Conservation (phyloP, 1,139 yeast genomes). For the Hanseniaspora gamundiae region DNA sequence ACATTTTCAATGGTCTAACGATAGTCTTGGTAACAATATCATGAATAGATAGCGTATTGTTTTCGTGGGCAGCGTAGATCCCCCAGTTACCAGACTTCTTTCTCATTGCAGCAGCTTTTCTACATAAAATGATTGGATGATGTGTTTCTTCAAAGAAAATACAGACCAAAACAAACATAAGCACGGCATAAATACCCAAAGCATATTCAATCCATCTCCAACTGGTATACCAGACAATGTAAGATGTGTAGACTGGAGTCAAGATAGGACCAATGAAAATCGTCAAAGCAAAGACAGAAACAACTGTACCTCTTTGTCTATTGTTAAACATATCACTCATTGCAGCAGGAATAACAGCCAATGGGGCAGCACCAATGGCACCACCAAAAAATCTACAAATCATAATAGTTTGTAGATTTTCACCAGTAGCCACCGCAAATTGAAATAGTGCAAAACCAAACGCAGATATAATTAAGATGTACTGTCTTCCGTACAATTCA, state of each 20-base stretch:
- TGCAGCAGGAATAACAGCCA: conserved; percentile 75
- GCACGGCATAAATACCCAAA: conserved; percentile 47
- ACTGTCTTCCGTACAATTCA: conserved; percentile 60
- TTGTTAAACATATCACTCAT: conserved; percentile 66
- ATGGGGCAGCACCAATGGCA: conserved; percentile 64
- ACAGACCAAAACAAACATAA: conserved; percentile 28
- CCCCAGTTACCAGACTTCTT: conserved; percentile 60
- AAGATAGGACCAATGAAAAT: conserved; percentile 67
- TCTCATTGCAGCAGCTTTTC: conserved; percentile 53
- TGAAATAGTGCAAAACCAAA: conserved; percentile 48
- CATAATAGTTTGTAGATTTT: conserved; percentile 60
- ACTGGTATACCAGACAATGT: conserved; percentile 42
- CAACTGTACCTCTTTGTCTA: conserved; percentile 52
- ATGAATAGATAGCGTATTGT: conserved; percentile 43
- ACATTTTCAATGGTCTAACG: conserved; percentile 57
- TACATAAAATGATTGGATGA: conserved; percentile 42
- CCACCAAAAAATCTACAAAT: conserved; percentile 70
- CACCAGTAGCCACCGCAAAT: conserved; percentile 62
- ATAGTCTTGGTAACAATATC: conserved; percentile 62
- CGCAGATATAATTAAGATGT: conserved; percentile 40
- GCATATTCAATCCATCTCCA: conserved; percentile 75
- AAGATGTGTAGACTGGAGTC: conserved; percentile 66
- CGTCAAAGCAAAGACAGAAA: conserved; percentile 50
- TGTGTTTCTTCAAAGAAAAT: conserved; percentile 53
- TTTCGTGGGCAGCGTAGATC: conserved; percentile 75